These are phyloP conservation scores for Suillus luteus DNA, from an alignment of 768 basidiomycete genomes.

Conservation along the genomic window DNA sequence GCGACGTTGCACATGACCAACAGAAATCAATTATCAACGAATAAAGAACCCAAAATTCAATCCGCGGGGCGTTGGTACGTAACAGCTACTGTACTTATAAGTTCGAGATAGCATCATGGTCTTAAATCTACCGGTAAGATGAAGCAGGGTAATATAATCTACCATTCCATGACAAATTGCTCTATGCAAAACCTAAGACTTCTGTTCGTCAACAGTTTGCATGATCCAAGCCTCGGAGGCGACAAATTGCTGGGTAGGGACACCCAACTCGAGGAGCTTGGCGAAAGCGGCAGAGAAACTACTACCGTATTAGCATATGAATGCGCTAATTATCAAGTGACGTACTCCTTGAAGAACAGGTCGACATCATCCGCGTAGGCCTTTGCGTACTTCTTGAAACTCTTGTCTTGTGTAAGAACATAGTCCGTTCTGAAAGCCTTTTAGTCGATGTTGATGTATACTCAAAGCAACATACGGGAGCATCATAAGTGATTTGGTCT, in stretches of 20 bases:
- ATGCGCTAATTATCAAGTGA: slow-evolving; percentile 13
- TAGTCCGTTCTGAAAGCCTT: slow-evolving; percentile 69
- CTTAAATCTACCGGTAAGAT: neutral
- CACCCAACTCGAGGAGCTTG: slow-evolving; percentile 90
- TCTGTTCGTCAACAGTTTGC: slow-evolving; percentile 25
- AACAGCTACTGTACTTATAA: neutral
- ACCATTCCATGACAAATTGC: neutral
- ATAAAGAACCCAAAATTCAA: neutral
- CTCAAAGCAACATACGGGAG: slow-evolving; percentile 63
- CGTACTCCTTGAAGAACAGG: slow-evolving; percentile 93
- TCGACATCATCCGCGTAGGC: slow-evolving; percentile 84
- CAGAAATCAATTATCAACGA: neutral
- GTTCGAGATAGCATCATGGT: neutral
- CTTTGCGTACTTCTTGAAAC: slow-evolving; percentile 86
- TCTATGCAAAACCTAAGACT: slow-evolving; percentile 6
- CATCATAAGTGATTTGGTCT: slow-evolving; percentile 91
- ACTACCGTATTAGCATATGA: neutral
- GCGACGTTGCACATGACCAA: slow-evolving; percentile 9
- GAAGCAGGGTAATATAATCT: slow-evolving; percentile 1
- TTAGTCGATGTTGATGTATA: neutral
- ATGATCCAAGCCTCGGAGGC: slow-evolving; percentile 75
- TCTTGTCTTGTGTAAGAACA: slow-evolving; percentile 85
- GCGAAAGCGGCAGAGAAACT: slow-evolving; percentile 83
- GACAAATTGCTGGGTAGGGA: slow-evolving; percentile 79
- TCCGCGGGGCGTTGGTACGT: neutral